These are phyloP conservation scores for Echeveria elegans DNA, from an alignment of 164 flowering plant genomes.

Conservation along the genomic window DNA sequence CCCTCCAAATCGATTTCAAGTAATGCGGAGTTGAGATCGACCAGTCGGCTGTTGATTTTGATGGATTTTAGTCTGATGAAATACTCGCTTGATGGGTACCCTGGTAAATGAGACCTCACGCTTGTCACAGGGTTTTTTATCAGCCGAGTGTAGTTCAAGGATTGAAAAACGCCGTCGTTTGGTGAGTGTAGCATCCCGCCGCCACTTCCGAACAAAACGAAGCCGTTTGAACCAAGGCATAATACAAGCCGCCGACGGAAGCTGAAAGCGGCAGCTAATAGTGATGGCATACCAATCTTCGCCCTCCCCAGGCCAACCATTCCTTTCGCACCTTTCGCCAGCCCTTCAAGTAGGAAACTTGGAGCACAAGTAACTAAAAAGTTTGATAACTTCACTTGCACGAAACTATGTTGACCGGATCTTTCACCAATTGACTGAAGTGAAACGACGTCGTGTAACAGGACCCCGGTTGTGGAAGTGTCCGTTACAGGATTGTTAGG, in stretches of 20 bases:
- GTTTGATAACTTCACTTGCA: conserved; percentile 12
- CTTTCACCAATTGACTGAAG: conserved; percentile 13
- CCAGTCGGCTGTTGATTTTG: too few relatives aligned
- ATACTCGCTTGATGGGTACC: background rate
- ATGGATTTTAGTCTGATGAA: too few relatives aligned
- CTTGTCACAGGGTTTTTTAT: background rate
- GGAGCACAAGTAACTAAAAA: conserved; percentile 31
- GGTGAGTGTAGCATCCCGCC: background rate
- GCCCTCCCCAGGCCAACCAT: conserved; percentile 22
- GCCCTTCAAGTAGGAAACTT: conserved; percentile 10
- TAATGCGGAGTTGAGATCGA: too few relatives aligned
- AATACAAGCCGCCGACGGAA: background rate
- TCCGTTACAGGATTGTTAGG: conserved; percentile 20
- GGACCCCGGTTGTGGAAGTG: conserved; percentile 13
- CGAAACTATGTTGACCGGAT: conserved; percentile 9
- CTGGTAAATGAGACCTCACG: background rate
- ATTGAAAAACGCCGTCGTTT: background rate
- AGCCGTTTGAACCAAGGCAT: background rate
- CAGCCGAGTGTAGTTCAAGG: background rate
- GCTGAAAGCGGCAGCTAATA: background rate
- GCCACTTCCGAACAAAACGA: background rate
- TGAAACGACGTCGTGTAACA: conserved; percentile 21
- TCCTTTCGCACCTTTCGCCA: conserved; percentile 23
- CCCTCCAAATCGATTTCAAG: too few relatives aligned
- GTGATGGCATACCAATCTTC: conserved; percentile 20